Percentiles rank a stretch among this genome's conserved stretches.
These are phyloP conservation scores for Exserohilum rostratum DNA, from an alignment of 2,329 filamentous ascomycete species.

Conservation along the genomic window DNA sequence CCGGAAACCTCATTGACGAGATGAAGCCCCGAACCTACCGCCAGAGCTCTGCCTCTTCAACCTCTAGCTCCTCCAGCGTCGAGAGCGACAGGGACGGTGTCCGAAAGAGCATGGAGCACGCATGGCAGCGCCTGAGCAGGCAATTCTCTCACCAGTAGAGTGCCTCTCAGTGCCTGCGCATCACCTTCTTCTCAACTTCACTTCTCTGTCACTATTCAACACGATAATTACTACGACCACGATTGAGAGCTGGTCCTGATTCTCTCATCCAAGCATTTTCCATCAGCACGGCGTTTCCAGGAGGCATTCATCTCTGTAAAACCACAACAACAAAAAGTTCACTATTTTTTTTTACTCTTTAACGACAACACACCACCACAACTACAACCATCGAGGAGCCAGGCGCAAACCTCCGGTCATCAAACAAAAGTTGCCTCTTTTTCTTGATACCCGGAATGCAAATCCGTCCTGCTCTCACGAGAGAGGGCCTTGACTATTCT, in stretches of 20 bases:
- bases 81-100: slow-evolving; percentile 39
- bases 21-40: slow-evolving; percentile 38
- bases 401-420: slow-evolving; percentile 28
- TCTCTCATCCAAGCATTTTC: slow-evolving; percentile 38
- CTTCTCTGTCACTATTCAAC: slow-evolving; percentile 8
- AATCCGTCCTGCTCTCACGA: slow-evolving; percentile 17
- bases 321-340: slow-evolving; percentile 24
- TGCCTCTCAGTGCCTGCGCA: background rate
- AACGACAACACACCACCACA: background rate
- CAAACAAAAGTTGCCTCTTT: slow-evolving; percentile 7
- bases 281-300: slow-evolving; percentile 17
- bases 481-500: slow-evolving; percentile 12
- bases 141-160: slow-evolving; percentile 41
- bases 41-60: slow-evolving; percentile 39
- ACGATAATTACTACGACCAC: background rate
- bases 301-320: slow-evolving; percentile 11
- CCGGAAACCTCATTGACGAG: slow-evolving; percentile 60
- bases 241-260: slow-evolving; percentile 49
- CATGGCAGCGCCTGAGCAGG: slow-evolving; percentile 43
- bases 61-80: slow-evolving; percentile 24
- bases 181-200: background rate
- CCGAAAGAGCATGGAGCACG: slow-evolving; percentile 44
- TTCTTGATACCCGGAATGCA: slow-evolving; percentile 15
- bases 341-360: slow-evolving; percentile 8
- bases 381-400: slow-evolving; percentile 47